Evolutionary conservation across 345 rosid species (phyloP), one percentile per base, ranked within the genome.

Genomic region (Syzygium oleosum): DNA sequence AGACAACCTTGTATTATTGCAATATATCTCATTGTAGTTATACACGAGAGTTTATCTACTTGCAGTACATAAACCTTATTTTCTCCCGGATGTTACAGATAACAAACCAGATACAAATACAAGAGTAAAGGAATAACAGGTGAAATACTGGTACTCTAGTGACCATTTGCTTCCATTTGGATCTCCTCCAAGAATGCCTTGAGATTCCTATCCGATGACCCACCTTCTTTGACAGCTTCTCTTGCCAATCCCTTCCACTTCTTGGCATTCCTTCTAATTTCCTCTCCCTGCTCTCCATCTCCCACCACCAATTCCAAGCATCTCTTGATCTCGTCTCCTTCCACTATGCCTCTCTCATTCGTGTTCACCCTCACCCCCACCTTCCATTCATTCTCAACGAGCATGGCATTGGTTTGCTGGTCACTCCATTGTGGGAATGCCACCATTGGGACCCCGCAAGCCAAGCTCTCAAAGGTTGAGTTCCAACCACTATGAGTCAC

Each of bases 401-500:
- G 89, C 91, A 91, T 95, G 2, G 96, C 92, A 19, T 94, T 95
- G 12, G 97, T 94, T 85, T 56, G 87, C 88, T 96, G 97, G 88
- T 95, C 97, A 0, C 58, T 46, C 91, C 93, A 91, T n/a, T 94
- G 98, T 0, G 97, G 97, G 79, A 94, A 93, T 16, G 97, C 98
- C 87, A 95, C 97, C 46, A 92, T 90, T 2, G 95, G 95, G 59
- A 93, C 92, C 46, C 97, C 96, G 0, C 61, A 85, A 2, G 85
- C 93, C 83, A 96, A 84, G 86, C 94, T 94, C 91, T 96, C 99
- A 25, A 94, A 4, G 3, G 95, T 94, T 5, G 98, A 94, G 90
- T 93, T 96, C 98, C 98, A 96, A 16, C 97, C 96, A 23, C 97
- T 92, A 86, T 96, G 97, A 5, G 94, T 91, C 85, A 96, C 88